phyloP scores from a whole-genome alignment of 2,329 filamentous ascomycete species.

The Venturia carpophila region DNA sequence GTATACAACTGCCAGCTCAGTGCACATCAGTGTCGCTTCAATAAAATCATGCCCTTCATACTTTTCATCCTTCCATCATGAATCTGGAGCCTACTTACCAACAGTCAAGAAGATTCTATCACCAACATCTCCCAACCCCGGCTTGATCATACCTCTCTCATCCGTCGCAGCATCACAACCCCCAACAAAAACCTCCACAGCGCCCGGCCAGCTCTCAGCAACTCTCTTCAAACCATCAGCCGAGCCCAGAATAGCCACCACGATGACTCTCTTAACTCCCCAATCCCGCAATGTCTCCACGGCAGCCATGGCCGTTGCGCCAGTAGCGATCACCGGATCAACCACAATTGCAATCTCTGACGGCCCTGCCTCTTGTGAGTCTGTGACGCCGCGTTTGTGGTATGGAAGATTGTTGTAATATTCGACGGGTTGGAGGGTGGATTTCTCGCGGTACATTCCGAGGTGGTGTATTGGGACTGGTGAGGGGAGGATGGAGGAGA shows the following conservation, averaged over 20 bases:
- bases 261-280: conserved; percentile 75
- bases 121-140: conserved; percentile 82
- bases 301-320: conserved; percentile 79
- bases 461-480: conserved; percentile 85
- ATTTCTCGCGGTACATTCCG: conserved; percentile 85
- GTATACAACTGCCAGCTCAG: not conserved
- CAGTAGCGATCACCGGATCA: conserved; percentile 90
- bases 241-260: conserved; percentile 69
- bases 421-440: conserved; percentile 80
- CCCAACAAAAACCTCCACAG: conserved; percentile 73
- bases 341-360: conserved; percentile 70
- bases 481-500: conserved; percentile 72
- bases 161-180: conserved; percentile 69
- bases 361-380: conserved; percentile 32
- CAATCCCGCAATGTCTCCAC: conserved; percentile 85
- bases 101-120: conserved; percentile 84
- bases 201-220: conserved; percentile 69
- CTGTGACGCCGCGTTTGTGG: conserved; percentile 44
- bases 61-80: not conserved
- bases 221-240: conserved; percentile 61
- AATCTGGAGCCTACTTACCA: conserved; percentile 55
- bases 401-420: conserved; percentile 97
- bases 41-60: not conserved
- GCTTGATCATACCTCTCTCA: conserved; percentile 79
- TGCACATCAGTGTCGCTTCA: not conserved